Evolutionary conservation across 2,329 filamentous ascomycete species (phyloP), one percentile per base, ranked within the genome.

Genomic region (Penicillium oxalicum): DNA sequence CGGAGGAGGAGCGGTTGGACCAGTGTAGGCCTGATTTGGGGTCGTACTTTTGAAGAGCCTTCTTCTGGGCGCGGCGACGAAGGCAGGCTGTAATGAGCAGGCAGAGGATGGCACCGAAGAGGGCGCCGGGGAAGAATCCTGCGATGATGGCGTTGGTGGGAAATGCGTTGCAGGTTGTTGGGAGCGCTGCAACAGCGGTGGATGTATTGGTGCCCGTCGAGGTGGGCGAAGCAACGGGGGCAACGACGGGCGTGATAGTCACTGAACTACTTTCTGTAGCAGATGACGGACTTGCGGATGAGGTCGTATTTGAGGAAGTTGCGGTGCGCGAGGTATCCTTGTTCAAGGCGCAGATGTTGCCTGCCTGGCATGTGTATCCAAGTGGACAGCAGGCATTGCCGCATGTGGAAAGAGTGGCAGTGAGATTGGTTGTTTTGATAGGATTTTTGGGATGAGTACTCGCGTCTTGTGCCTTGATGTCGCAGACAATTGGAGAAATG

Each of bases 61-160:
- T 52, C 35, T 64, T 62, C 8, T 46, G 43, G 1, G 47, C 33
- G 24, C 57, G 57, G 27, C 48, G 50, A 42, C 70, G 63, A 45
- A 71, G 55, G 54, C 65, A 71, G 47, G 67, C 62, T 34, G 67
- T 57, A 47, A 83, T 63, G 66, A 75, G 55, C 76, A 81, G 33
- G 79, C 79, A 60, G 70, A 74, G 33, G 73, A 84, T 40, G 68
- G 68, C 65, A 5, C 74, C 74, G 27, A 69, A 62, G n/a, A 73
- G 45, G 12, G 71, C 58, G 5, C 74, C 74, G 3, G 73, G 70
- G 55, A 75, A 74, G 59, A 76, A 73, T 13, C 74, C 74, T 7
- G 69, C 72, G 29, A 68, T 49, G 27, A 76, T 57, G 27, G 72
- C 73, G 34, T 59, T 63, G 24, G 57, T 63, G 13, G 74, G 71